Evolutionary conservation across 2,329 filamentous ascomycete genomes (phyloP).

Genomic region (Colletotrichum chlorophyti): DNA sequence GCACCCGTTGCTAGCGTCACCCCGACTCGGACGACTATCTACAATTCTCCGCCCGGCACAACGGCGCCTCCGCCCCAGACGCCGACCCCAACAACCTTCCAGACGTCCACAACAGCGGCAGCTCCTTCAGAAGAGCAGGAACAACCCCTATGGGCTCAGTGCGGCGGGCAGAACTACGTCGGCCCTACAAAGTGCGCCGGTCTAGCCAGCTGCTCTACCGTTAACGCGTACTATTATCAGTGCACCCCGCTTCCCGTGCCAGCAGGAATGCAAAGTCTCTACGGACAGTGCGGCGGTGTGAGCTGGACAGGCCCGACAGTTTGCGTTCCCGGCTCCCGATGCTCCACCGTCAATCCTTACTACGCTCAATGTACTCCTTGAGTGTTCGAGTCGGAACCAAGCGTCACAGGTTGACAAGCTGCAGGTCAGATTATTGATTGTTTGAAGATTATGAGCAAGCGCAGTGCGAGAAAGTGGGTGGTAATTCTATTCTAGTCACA

Average conservation of each 20-base stretch:
- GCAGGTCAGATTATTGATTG: no score
- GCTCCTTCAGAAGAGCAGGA: not conserved
- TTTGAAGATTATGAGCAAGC: no score
- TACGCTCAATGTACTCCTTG: conserved; percentile 20
- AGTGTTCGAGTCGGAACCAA: no score
- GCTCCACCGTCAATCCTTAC: conserved; percentile 7
- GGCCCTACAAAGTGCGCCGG: conserved; percentile 8
- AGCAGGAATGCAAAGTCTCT: not conserved
- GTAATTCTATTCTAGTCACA: no score
- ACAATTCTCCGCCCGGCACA: not conserved
- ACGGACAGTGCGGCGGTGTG: conserved; percentile 9
- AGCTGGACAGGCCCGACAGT: conserved; percentile 3
- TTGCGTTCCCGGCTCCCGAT: conserved; percentile 14
- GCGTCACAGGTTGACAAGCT: no score
- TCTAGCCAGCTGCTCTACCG: conserved; percentile 1
- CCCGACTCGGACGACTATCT: not conserved
- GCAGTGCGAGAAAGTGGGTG: no score
- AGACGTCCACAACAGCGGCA: not conserved
- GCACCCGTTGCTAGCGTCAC: not conserved
- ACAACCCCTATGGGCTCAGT: conserved; percentile 14
- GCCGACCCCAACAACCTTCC: not conserved
- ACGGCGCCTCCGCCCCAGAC: not conserved
- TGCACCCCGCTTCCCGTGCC: conserved; percentile 2
- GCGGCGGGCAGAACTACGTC: conserved; percentile 4
- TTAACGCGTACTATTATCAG: conserved; percentile 15